A percentile compares a stretch with the other conserved stretches of the same genome.
These are phyloP conservation scores for Cylindrotheca closterium DNA, from an alignment of 108 stramenopile genomes.

Conservation along the genomic window DNA sequence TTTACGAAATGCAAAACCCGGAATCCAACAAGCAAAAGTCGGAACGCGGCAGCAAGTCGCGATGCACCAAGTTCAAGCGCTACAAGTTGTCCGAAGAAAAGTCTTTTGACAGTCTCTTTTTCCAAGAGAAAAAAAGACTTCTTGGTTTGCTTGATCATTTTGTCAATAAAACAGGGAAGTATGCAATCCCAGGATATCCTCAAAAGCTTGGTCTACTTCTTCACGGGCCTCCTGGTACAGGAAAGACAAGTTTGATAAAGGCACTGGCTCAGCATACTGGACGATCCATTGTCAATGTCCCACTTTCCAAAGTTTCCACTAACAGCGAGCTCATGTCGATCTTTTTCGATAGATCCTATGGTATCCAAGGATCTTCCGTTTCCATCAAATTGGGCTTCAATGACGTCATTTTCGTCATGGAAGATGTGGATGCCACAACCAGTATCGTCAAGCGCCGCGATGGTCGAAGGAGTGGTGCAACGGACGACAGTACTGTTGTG, in stretches of 20 bases:
- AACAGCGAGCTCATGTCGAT: constrained; percentile 75
- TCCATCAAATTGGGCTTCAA: constrained; percentile 55
- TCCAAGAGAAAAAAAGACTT: constrained; percentile 59
- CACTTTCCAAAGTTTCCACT: constrained; percentile 55
- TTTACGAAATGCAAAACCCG: constrained; percentile 44
- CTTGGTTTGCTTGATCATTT: constrained; percentile 52
- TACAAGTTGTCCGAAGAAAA: constrained; percentile 74
- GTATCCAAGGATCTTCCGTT: constrained; percentile 44
- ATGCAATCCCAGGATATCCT: constrained; percentile 74
- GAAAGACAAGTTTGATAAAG: constrained; percentile 87
- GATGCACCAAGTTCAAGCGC: constrained; percentile 41
- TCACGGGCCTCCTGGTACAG: constrained; percentile 90
- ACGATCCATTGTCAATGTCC: constrained; percentile 75
- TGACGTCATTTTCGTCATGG: constrained; percentile 81
- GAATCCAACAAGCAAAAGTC: constrained; percentile 15
- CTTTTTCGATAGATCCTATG: constrained; percentile 66
- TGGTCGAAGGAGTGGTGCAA: constrained; percentile 24
- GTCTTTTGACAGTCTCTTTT: constrained; percentile 76
- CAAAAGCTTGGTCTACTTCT: constrained; percentile 82
- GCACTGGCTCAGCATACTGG: constrained; percentile 68
- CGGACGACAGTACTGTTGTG: not conserved
- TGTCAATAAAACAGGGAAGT: constrained; percentile 58
- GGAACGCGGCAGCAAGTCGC: constrained; percentile 17
- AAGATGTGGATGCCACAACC: constrained; percentile 81
- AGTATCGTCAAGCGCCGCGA: constrained; percentile 65